These are phyloP conservation scores for Hypoxylon sp. DNA, from an alignment of 2,329 filamentous ascomycete species.

Conservation along the genomic window DNA sequence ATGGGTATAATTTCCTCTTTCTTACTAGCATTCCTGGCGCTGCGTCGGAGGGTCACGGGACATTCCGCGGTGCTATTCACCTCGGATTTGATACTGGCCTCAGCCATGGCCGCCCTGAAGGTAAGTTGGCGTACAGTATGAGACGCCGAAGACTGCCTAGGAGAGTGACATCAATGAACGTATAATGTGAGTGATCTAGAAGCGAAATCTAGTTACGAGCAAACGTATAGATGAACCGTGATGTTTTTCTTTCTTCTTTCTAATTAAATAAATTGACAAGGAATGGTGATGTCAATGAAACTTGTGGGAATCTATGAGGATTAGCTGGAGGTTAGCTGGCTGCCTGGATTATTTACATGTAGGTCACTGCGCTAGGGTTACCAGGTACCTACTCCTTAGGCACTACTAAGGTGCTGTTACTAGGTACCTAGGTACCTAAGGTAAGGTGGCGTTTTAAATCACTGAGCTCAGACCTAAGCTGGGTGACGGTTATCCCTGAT, in stretches of 20 bases:
- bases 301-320: no score
- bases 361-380: not conserved
- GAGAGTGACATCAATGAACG: not conserved
- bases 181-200: not conserved
- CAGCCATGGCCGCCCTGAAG: conserved; percentile 24
- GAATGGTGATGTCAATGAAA: conserved; percentile 43
- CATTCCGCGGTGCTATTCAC: conserved; percentile 7
- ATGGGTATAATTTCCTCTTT: conserved; percentile 18
- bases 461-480: not conserved
- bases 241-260: no score
- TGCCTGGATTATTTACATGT: not conserved
- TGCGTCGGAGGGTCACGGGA: conserved; percentile 39
- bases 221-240: not conserved
- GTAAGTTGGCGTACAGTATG: not conserved
- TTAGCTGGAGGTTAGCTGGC: not conserved
- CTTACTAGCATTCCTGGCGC: conserved; percentile 36
- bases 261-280: not conserved
- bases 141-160: not conserved
- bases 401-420: no score
- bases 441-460: not conserved
- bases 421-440: conserved; percentile 1
- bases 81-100: conserved; percentile 9
- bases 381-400: not conserved
- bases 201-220: not conserved
- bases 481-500: not conserved